Conservation (phyloP, 352 stramenopile species). For the Globisporangium alternatum region DNA sequence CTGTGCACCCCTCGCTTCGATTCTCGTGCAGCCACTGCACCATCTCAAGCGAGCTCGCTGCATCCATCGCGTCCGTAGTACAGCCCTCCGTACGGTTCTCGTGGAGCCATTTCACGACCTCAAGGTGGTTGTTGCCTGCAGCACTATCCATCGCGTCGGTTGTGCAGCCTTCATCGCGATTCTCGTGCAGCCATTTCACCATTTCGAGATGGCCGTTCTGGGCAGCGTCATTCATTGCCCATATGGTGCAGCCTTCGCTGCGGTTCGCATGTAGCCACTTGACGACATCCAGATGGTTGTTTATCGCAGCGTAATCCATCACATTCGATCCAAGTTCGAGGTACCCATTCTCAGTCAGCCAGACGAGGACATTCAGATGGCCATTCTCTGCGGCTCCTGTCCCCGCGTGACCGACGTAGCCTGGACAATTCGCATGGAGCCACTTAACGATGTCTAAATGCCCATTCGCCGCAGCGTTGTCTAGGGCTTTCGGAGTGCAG, state of each 20-base stretch:
- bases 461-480: neutral
- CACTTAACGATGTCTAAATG: neutral
- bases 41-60: neutral
- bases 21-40: neutral
- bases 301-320: no score
- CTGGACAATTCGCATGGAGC: neutral
- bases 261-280: no score
- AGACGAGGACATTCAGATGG: neutral
- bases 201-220: neutral
- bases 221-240: no score
- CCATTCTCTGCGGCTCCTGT: neutral
- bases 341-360: neutral
- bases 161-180: neutral
- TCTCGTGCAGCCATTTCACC: neutral
- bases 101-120: neutral
- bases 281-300: no score
- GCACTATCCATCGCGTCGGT: neutral
- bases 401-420: neutral
- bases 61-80: neutral
- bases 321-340: no score
- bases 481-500: neutral
- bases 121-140: neutral
- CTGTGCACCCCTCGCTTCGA: neutral
- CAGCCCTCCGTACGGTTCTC: neutral
- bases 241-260: no score